Evolutionary conservation across 371 early-diverging fungal species (phyloP).

Genomic region (Phascolomyces articulosus): DNA sequence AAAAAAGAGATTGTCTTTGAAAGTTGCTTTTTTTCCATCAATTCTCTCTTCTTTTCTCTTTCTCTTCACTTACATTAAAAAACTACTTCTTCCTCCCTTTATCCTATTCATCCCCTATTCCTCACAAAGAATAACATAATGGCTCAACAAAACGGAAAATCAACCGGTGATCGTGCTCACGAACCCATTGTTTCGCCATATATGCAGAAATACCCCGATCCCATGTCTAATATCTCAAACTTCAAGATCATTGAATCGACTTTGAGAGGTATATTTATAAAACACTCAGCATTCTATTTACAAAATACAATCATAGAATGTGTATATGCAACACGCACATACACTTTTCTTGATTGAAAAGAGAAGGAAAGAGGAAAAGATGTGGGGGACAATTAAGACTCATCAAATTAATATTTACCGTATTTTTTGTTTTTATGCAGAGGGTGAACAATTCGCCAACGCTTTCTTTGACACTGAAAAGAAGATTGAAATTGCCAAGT

Average conservation of each 20-base stretch:
- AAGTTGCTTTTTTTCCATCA: background rate
- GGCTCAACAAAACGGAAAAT: slow-evolving; percentile 6
- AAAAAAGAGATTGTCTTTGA: background rate
- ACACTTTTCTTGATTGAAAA: background rate
- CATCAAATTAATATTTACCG: slow-evolving; percentile 1
- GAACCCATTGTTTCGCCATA: slow-evolving; percentile 53
- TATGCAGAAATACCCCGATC: slow-evolving; percentile 67
- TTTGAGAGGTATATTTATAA: slow-evolving; percentile 66
- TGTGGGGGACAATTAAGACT: no score
- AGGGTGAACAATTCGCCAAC: slow-evolving; percentile 97
- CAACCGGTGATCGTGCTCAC: slow-evolving; percentile 15
- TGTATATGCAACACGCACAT: background rate
- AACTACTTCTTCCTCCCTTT: background rate
- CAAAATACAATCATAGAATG: background rate
- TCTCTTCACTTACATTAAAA: slow-evolving; percentile 6
- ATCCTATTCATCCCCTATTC: background rate
- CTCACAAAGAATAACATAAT: background rate
- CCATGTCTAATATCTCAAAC: slow-evolving; percentile 79
- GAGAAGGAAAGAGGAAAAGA: no score
- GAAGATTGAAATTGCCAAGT: slow-evolving; percentile 96
- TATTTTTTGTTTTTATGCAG: slow-evolving; percentile 30
- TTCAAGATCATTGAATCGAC: slow-evolving; percentile 94
- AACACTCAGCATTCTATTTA: background rate
- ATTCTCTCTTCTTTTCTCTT: background rate
- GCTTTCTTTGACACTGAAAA: slow-evolving; percentile 94